phyloP scores from a whole-genome alignment of 495 filamentous ascomycete genomes.

The Neurospora sp. region DNA sequence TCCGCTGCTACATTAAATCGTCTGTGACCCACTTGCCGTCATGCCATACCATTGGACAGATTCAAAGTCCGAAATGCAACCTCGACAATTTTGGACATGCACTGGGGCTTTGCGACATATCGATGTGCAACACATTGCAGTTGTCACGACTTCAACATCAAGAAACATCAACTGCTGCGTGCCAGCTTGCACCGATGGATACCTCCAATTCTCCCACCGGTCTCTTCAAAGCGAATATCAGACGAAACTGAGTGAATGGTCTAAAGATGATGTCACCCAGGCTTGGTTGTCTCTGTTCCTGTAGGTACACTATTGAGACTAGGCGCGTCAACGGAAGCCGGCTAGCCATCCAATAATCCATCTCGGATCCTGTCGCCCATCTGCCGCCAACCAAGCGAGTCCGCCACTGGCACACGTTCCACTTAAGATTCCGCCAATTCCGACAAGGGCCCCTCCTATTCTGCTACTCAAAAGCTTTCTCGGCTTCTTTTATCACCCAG shows the following conservation, averaged over 20 bases:
- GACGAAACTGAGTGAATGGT: too few relatives aligned
- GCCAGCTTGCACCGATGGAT: not conserved
- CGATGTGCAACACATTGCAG: not conserved
- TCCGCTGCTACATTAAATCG: not conserved
- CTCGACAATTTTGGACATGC: not conserved
- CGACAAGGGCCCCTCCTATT: not conserved
- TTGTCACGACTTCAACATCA: not conserved
- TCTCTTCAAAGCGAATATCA: not conserved
- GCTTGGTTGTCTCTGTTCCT: not conserved
- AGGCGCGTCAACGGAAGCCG: not conserved
- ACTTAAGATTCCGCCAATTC: not conserved
- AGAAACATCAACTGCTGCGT: too few relatives aligned
- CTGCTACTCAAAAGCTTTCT: conserved; percentile 1
- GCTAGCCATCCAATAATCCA: not conserved
- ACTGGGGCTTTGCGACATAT: not conserved
- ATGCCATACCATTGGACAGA: not conserved
- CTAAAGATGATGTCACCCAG: not conserved
- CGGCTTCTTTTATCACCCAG: conserved; percentile 15
- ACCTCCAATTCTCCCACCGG: not conserved
- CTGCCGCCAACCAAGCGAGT: not conserved
- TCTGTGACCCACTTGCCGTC: not conserved
- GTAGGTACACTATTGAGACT: not conserved
- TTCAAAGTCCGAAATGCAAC: not conserved
- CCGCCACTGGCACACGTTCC: not conserved
- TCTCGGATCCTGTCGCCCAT: not conserved